Evolutionary conservation across 495 filamentous ascomycete genomes (phyloP).

Genomic region (Penicillium soppii): DNA sequence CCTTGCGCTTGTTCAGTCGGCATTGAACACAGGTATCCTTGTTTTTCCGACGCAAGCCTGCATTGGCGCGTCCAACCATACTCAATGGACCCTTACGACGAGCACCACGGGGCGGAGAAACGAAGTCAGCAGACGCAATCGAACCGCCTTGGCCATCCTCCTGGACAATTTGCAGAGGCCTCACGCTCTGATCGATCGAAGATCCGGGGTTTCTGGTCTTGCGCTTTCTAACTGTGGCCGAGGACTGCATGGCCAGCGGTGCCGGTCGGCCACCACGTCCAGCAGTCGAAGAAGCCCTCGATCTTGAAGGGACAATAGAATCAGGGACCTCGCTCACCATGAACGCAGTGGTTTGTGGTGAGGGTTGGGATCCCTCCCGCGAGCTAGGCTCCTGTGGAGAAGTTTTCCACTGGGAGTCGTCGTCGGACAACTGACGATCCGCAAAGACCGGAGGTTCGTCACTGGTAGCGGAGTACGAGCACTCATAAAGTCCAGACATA

Average conservation of each 20-base stretch:
- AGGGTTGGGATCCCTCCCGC: conserved; percentile 24
- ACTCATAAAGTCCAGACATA: conserved; percentile 34
- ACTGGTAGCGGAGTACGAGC: conserved; percentile 37
- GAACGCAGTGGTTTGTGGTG: conserved; percentile 34
- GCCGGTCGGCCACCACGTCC: conserved; percentile 29
- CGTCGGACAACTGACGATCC: conserved; percentile 32
- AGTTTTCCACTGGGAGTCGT: conserved; percentile 33
- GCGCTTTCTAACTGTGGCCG: conserved; percentile 40
- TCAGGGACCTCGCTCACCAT: conserved; percentile 43
- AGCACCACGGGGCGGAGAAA: conserved; percentile 45
- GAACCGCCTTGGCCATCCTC: conserved; percentile 49
- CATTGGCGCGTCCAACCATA: conserved; percentile 46
- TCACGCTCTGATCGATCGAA: conserved; percentile 31
- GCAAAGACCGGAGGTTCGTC: conserved; percentile 34
- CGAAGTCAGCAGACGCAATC: conserved; percentile 50
- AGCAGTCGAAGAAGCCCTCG: conserved; percentile 25
- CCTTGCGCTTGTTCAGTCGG: conserved; percentile 50
- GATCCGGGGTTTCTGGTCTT: conserved; percentile 35
- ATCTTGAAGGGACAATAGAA: conserved; percentile 27
- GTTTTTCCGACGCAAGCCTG: conserved; percentile 47
- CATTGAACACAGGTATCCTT: conserved; percentile 52
- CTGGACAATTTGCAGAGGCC: conserved; percentile 48
- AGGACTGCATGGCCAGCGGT: conserved; percentile 38
- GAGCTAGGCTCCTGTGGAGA: conserved; percentile 25
- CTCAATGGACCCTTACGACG: conserved; percentile 47